phyloP scores from a whole-genome alignment of 352 stramenopile species.

The Globisporangium splendens region DNA sequence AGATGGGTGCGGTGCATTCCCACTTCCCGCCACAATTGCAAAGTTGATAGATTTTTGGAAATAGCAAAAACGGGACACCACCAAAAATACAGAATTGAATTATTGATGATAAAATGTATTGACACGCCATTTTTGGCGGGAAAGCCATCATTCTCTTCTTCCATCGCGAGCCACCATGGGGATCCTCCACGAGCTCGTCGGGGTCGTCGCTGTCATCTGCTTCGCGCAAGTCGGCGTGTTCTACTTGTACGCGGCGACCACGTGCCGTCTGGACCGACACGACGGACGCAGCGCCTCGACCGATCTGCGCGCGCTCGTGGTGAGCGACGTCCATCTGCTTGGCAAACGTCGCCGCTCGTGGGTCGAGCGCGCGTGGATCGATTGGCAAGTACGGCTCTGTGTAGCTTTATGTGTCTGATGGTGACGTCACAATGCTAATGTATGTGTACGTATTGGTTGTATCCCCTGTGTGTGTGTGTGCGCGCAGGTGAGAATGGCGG shows the following conservation, averaged over 20 bases:
- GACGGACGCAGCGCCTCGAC: background rate
- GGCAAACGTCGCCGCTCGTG: conserved; percentile 55
- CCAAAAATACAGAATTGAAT: too few species aligned
- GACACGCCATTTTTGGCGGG: conserved; percentile 1
- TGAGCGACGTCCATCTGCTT: conserved; percentile 74
- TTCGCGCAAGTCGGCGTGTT: conserved; percentile 55
- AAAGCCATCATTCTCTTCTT: background rate
- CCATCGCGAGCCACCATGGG: conserved; percentile 1
- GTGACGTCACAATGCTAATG: too few species aligned
- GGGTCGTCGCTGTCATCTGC: conserved; percentile 22
- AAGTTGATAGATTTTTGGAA: too few species aligned
- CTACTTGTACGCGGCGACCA: conserved; percentile 51
- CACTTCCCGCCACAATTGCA: too few species aligned
- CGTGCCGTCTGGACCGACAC: background rate
- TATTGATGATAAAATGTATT: too few species aligned
- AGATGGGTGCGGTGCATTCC: too few species aligned
- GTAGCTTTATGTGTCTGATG: background rate
- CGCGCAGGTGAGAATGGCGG: conserved; percentile 29
- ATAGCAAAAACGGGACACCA: too few species aligned
- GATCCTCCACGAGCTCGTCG: conserved; percentile 16
- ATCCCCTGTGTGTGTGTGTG: background rate
- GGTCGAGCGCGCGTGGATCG: conserved; percentile 65
- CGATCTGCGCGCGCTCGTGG: conserved; percentile 41
- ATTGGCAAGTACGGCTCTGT: conserved; percentile 46
- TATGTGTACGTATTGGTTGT: background rate